Evolutionary conservation across 352 stramenopile species (phyloP), one percentile per base, ranked within the genome.

Genomic region (Sclerospora graminicola): DNA sequence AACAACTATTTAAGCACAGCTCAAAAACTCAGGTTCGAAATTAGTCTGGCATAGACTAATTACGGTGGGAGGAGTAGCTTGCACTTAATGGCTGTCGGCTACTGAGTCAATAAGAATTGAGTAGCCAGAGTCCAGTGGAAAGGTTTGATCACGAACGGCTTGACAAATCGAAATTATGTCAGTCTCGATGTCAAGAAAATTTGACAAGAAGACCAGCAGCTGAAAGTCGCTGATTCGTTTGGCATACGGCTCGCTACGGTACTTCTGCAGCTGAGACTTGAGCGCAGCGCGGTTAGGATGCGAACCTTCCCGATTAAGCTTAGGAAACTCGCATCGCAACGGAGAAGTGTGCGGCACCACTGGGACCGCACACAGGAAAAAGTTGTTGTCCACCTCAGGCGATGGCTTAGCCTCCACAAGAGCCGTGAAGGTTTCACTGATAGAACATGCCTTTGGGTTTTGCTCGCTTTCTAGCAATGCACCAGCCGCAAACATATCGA

Each of bases 401-500:
- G 85, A 68, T 8, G 77, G 57, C 61, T 98, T 98, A 41, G 89
- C 94, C 57, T 99, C 94, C 35, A 98, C 91, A 45, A 99, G 89
- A 24, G 94, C 95, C 13, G 95, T 98, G 61, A 98, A 99, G 1
- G 95, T 98, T 50, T 96, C 84, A 52, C 86, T 85, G 5, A 99
- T 76, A n/a, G 75, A 63, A 54, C 88, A 97, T 41, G 74, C 72
- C 66, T 90, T 94, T 4, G 88, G 86, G 66, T 98, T 82, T 16
- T 65, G 64, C 5, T 88, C 73, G 52, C 91, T 81, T 40, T 96
- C 74, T 32, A 94, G 57, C 24, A 98, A 48, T 27, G 90, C 94
- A 43, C 95, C 93, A 48, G 95, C 89, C 15, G 90, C 93, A 28
- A 97, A 97, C 95, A 99, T 98, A 46, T 98, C 94, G 66, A 98